Base-by-base conservation (phyloP, 352 stramenopile genomes). In the Saprolegnia diclina region DNA sequence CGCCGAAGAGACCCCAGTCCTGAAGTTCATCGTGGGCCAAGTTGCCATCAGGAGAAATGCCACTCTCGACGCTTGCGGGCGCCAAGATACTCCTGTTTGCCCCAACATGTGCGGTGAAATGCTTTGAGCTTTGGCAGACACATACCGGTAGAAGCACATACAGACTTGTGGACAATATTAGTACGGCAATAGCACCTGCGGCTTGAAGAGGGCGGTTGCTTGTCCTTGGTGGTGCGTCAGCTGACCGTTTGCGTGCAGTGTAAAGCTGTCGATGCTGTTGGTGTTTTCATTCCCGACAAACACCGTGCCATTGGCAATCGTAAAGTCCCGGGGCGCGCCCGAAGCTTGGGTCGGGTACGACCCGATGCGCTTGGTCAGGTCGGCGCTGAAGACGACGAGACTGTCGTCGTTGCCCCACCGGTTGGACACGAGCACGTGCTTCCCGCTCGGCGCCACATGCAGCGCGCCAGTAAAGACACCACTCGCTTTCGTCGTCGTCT, bases 391-490 rank as follows among this genome's bases (percentile, higher is more conserved):
- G n/a, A 69, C 63, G 26, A 52, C 63, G 38, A 57, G 21, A 11
- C 38, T 59, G 62, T 67, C 26, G 35, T 67, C 29, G 35, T 7
- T 10, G 59, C 63, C 46, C 9, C 45, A 44, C 10, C 63, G 63
- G 38, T 69, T 69, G 4, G 45, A 62, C n/a, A 69, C 53, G 22
- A 59, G n/a, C 13, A 69, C 50, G 26, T 56, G 19, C 24, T n/a
- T 22, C 11, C 63, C 63, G 24, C 62, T 24, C n/a, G 19, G 18
- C 11, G 63, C 42, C 1, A 61, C 63, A n/a, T 62, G 63, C 11
- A 69, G 24, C 26, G 63, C 63, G 16, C 18, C 44, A 9, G 45
- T 18, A 21, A 40, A 62, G 13, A 26, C 18, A 38, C 32, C 14
- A 4, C 11, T 63, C n/a, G 13, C 5, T 59, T 59, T 59, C 14